Conservation (phyloP, 1,284 basidiomycete species). For the Cutaneotrichosporon sp. region DNA sequence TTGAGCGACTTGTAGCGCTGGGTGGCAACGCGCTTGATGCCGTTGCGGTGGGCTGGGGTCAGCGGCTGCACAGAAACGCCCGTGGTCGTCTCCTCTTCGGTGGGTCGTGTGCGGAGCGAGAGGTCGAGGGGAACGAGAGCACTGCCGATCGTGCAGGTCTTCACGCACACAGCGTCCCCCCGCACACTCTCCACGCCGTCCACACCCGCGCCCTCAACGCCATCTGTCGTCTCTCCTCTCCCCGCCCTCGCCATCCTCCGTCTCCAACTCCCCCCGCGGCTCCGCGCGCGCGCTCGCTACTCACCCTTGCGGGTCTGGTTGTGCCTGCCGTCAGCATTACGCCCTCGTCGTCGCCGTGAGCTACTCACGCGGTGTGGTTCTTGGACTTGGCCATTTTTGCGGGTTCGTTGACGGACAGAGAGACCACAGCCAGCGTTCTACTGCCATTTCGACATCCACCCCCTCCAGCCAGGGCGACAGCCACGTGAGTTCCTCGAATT, state of each 20-base stretch:
- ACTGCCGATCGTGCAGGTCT: no score
- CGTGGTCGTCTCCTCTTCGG: not conserved
- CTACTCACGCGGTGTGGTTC: constrained; percentile 58
- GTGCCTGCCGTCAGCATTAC: constrained; percentile 64
- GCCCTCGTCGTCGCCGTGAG: not conserved
- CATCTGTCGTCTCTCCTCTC: not conserved
- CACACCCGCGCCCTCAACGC: not conserved
- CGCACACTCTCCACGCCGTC: not conserved
- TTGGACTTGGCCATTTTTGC: constrained; percentile 60
- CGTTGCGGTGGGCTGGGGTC: constrained; percentile 84
- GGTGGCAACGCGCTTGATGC: constrained; percentile 80
- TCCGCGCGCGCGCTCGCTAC: constrained; percentile 8
- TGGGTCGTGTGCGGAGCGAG: no score
- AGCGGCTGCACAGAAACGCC: not conserved
- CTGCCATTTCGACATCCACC: not conserved
- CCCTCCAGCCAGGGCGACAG: no score
- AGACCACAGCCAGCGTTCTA: not conserved
- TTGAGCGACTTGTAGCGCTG: constrained; percentile 80
- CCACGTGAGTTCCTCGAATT: no score
- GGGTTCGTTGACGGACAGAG: constrained; percentile 12
- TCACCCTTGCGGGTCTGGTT: constrained; percentile 69
- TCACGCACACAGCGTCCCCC: not conserved
- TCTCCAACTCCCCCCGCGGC: not conserved
- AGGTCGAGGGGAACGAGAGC: no score
- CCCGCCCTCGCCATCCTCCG: constrained; percentile 13